A percentile compares a stretch with the other conserved stretches of the same genome.
phyloP scores from a whole-genome alignment of 2,329 filamentous ascomycete species.

The Thelonectria blattea region DNA sequence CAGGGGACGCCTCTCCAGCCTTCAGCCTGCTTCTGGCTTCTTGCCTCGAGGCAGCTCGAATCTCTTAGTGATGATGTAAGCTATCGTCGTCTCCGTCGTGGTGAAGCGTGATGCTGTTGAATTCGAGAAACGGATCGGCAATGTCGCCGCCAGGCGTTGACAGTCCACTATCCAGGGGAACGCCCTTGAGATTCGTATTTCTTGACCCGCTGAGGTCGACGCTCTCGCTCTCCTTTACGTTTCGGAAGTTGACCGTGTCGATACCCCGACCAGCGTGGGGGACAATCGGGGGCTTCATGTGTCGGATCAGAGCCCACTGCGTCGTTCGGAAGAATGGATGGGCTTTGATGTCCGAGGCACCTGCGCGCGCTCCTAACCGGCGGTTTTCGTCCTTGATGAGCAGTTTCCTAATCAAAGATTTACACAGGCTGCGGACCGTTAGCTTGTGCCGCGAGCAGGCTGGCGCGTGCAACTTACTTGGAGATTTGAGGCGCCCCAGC shows the following conservation, averaged over 20 bases:
- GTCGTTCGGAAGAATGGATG: constrained; percentile 97
- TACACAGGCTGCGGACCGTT: constrained; percentile 74
- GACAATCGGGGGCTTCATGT: constrained; percentile 97
- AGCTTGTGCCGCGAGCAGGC: constrained; percentile 14
- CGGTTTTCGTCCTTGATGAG: constrained; percentile 98
- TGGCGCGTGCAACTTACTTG: constrained; percentile 67
- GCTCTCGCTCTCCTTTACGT: constrained; percentile 96
- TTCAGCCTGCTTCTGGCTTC: not conserved
- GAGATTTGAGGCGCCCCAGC: constrained; percentile 83
- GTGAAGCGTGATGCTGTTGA: constrained; percentile 96
- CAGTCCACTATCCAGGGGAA: constrained; percentile 84
- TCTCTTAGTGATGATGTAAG: constrained; percentile 31
- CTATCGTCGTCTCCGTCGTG: constrained; percentile 85
- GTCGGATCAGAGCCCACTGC: constrained; percentile 94
- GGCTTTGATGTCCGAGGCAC: constrained; percentile 94
- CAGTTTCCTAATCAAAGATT: constrained; percentile 93
- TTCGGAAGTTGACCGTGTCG: constrained; percentile 96
- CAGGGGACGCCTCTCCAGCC: constrained; percentile 10
- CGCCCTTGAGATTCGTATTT: constrained; percentile 69
- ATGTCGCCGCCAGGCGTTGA: constrained; percentile 84
- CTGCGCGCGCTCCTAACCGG: constrained; percentile 89
- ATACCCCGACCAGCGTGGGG: constrained; percentile 88
- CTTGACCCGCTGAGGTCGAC: constrained; percentile 74
- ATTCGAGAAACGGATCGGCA: constrained; percentile 94
- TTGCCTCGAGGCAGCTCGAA: not conserved